These are phyloP conservation scores for Candida taoyuanica DNA, from an alignment of 805 yeast genomes.

Conservation along the genomic window DNA sequence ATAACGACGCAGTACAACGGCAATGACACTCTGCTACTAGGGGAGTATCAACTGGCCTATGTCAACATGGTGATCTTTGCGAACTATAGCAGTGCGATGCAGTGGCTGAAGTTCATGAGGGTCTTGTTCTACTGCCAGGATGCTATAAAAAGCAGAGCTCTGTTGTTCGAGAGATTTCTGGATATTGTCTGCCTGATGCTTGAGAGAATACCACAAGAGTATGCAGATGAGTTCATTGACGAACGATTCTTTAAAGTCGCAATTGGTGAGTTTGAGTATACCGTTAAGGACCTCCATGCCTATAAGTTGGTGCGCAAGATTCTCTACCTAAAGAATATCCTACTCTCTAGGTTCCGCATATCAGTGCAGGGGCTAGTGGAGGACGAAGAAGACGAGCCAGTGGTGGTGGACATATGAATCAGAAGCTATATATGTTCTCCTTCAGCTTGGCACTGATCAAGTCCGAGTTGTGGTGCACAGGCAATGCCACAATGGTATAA, in stretches of 20 bases:
- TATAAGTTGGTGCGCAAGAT: conserved; percentile 16
- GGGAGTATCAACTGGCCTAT: conserved; percentile 53
- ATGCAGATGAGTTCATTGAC: conserved; percentile 32
- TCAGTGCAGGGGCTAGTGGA: conserved; percentile 15
- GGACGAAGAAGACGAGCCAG: conserved; percentile 26
- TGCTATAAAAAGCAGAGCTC: conserved; percentile 22
- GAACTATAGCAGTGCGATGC: conserved; percentile 58
- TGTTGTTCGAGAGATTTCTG: conserved; percentile 32
- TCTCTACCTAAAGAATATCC: conserved; percentile 14
- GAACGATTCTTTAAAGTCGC: conserved; percentile 17
- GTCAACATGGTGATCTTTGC: conserved; percentile 48
- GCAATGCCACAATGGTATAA: conserved; percentile 13
- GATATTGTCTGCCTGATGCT: conserved; percentile 34
- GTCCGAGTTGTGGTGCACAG: conserved; percentile 8
- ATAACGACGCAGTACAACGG: conserved; percentile 25
- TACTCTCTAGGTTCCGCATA: conserved; percentile 16
- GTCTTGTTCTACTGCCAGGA: conserved; percentile 36
- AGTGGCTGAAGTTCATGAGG: conserved; percentile 54
- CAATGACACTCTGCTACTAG: conserved; percentile 33
- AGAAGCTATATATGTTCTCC: conserved; percentile 19
- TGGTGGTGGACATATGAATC: conserved; percentile 17
- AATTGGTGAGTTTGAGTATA: conserved; percentile 24
- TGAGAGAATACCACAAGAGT: conserved; percentile 38
- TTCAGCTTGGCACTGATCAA: conserved; percentile 16
- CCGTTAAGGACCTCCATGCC: conserved; percentile 21